Evolutionary conservation across 2,329 filamentous ascomycete species (phyloP), one percentile per base, ranked within the genome.

Genomic region (Colletotrichum spinosum): DNA sequence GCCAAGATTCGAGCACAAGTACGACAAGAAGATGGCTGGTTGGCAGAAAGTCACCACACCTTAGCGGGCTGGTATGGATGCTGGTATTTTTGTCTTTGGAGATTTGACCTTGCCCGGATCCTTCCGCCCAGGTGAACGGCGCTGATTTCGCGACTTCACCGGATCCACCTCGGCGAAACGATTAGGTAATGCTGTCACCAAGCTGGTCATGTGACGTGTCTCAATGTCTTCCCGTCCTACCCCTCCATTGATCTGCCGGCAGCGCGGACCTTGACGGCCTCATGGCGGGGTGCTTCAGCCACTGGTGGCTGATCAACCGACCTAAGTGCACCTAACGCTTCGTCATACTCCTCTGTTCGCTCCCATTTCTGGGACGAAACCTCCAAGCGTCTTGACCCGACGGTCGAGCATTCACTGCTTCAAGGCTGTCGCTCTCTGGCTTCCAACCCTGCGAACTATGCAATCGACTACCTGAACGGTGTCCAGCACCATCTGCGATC

Each of bases 271-370:
- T 62, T 62, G 62, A 52, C 41, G 52, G 58, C 33, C 9, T 39
- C 51, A 65, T 54, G 48, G 60, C 60, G 64, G 61, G 65, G 61
- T 63, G 60, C 55, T 60, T 61, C 54, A 67, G 64, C 60, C 60
- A 67, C 60, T n/a, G 12, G 59, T 67, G 62, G 62, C 62, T 65
- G 41, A 37, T 25, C 25, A 25, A 25, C 25, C 25, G 25, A 25
- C 25, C 25, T 25, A 25, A 25, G 25, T 25, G 25, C 25, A 25
- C 17, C 52, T 44, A 62, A 58, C 58, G 62, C 62, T 65, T 65
- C 62, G 62, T 65, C 62, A 65, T 62, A 65, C 58, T 13, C 42
- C 42, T 25, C 25, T 25, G 42, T 44, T 13, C 42, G 15, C 45
- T 49, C 17, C 37, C 25, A 25, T 4, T 25, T 25, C 52, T 56